These are phyloP conservation scores for Trametes hirsuta DNA, from an alignment of 1,284 basidiomycete genomes.

Conservation along the genomic window DNA sequence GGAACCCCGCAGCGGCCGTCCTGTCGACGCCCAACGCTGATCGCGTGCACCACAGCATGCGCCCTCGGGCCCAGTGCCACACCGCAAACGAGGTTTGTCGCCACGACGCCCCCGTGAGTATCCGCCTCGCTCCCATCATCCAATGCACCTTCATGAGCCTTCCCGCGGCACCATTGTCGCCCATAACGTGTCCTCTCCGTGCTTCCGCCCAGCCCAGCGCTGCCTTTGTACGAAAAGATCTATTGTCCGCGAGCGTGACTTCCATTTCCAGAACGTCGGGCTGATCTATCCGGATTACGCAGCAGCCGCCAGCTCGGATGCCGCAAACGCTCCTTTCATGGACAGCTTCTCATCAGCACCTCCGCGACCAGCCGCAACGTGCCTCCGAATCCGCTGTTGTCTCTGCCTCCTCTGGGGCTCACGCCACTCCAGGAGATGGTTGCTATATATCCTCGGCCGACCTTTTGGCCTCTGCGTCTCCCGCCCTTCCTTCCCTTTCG, in stretches of 20 bases:
- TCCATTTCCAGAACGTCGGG: conserved; percentile 19
- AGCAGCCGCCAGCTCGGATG: conserved; percentile 17
- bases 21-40: not conserved
- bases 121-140: not conserved
- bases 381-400: conserved; percentile 18
- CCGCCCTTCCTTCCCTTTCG: not conserved
- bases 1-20: conserved; percentile 5
- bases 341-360: conserved; percentile 14
- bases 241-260: conserved; percentile 12
- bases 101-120: conserved; percentile 18
- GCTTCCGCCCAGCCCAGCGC: conserved; percentile 4
- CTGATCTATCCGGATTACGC: conserved; percentile 23
- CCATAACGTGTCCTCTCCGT: conserved; percentile 4
- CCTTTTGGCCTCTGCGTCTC: not conserved
- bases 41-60: conserved; percentile 8
- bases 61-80: conserved; percentile 22
- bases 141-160: not conserved
- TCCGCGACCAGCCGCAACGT: conserved; percentile 15
- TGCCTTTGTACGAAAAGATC: conserved; percentile 19
- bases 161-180: conserved; percentile 3
- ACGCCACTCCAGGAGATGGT: conserved; percentile 22
- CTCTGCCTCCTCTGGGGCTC: conserved; percentile 12
- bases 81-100: conserved; percentile 11
- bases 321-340: conserved; percentile 22
- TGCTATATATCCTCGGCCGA: conserved; percentile 18